Evolutionary conservation across 805 yeast species (phyloP).

Genomic region (Martiniozyma abietophila): DNA sequence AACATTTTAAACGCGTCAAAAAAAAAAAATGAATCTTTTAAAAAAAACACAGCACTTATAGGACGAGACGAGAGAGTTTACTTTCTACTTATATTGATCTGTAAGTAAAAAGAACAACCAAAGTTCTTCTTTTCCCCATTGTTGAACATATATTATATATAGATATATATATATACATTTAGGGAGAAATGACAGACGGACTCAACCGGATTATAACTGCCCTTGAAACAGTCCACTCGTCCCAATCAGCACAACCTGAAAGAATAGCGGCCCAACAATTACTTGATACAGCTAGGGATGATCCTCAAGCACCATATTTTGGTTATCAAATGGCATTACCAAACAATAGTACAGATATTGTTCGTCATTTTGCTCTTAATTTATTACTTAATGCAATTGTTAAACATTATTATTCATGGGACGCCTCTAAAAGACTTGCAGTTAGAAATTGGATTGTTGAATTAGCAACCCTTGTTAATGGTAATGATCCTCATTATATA

Average conservation of each 20-base stretch:
- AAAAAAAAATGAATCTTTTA: too few relatives aligned
- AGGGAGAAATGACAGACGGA: constrained; percentile 41
- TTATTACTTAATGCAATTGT: constrained; percentile 66
- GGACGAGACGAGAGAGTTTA: too few relatives aligned
- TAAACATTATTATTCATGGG: constrained; percentile 45
- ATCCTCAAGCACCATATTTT: constrained; percentile 84
- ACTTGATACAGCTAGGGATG: constrained; percentile 64
- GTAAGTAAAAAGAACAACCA: too few relatives aligned
- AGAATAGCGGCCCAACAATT: constrained; percentile 51
- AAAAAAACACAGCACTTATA: too few relatives aligned
- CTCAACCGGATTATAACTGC: constrained; percentile 71
- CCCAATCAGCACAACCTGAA: constrained; percentile 49
- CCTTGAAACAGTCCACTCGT: constrained; percentile 61
- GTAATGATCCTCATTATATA: constrained; percentile 78
- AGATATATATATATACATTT: too few relatives aligned
- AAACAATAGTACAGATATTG: constrained; percentile 47
- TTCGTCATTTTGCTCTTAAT: constrained; percentile 85
- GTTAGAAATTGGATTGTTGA: constrained; percentile 82
- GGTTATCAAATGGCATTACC: constrained; percentile 77
- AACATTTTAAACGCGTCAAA: too few relatives aligned
- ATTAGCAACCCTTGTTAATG: constrained; percentile 48
- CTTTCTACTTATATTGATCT: too few relatives aligned
- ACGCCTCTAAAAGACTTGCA: constrained; percentile 48
- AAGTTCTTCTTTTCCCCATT: too few relatives aligned
- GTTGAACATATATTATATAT: too few relatives aligned